These are phyloP conservation scores for Lentinula boryana DNA, from an alignment of 768 basidiomycete species.

Conservation along the genomic window DNA sequence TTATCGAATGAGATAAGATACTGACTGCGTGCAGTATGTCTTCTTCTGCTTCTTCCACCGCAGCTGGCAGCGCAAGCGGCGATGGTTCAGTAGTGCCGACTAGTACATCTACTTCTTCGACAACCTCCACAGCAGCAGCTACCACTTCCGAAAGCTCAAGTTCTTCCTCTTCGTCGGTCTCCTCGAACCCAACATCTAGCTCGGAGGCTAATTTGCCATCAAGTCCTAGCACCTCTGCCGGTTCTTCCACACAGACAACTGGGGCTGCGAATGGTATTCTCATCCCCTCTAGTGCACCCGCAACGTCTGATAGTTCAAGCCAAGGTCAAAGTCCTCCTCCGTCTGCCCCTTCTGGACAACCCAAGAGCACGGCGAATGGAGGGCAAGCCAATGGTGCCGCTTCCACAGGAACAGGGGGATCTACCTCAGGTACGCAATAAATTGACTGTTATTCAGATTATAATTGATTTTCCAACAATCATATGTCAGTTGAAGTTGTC, in stretches of 20 bases:
- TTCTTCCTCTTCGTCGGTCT: not conserved
- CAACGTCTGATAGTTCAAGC: conserved; percentile 1
- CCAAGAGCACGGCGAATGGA: not conserved
- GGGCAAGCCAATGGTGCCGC: not conserved
- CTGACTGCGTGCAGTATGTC: not conserved
- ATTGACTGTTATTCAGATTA: not conserved
- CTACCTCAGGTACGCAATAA: conserved; percentile 4
- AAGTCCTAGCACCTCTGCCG: not conserved
- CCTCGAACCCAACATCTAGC: not conserved
- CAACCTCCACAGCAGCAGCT: not conserved
- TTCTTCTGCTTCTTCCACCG: not conserved
- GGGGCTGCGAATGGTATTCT: conserved; percentile 1
- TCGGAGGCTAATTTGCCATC: not conserved
- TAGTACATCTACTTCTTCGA: not conserved
- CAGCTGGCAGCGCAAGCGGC: not conserved
- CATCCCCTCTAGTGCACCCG: not conserved
- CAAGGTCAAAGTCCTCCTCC: not conserved
- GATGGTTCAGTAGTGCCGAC: not conserved
- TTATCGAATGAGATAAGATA: not conserved
- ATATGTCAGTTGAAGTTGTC: not conserved
- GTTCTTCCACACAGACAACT: not conserved
- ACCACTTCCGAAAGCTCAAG: not conserved
- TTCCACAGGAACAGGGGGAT: not conserved
- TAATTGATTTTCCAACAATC: conserved; percentile 7
- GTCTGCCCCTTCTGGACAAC: not conserved